Evolutionary conservation across 2,329 filamentous ascomycete genomes (phyloP).

Genomic region (Calonectria hongkongensis): DNA sequence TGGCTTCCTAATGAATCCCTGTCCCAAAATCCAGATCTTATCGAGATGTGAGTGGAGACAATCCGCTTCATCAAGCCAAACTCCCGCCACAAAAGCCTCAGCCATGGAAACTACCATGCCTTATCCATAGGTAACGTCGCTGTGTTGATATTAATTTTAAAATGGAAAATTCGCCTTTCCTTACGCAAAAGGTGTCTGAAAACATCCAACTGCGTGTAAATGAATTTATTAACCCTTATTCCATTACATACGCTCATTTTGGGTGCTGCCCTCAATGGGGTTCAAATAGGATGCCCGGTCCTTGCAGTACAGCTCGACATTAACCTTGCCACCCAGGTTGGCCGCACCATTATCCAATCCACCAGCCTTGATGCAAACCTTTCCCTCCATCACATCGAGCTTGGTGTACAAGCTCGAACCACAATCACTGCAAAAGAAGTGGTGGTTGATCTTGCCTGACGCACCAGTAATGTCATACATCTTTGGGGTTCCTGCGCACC

Average conservation of each 20-base stretch:
- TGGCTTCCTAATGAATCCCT: slow-evolving; percentile 2
- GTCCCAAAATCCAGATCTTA: slow-evolving; percentile 12
- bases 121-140: too few relatives aligned
- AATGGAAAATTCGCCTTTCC: too few relatives aligned
- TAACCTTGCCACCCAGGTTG: slow-evolving; percentile 64
- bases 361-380: slow-evolving; percentile 71
- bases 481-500: slow-evolving; percentile 64
- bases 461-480: slow-evolving; percentile 67
- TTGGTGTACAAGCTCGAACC: slow-evolving; percentile 71
- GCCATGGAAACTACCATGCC: too few relatives aligned
- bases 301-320: slow-evolving; percentile 72
- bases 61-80: slow-evolving; percentile 1
- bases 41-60: slow-evolving; percentile 7
- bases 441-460: slow-evolving; percentile 73
- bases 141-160: too few relatives aligned
- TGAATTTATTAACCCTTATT: slow-evolving; percentile 10
- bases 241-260: slow-evolving; percentile 58
- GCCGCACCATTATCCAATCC: slow-evolving; percentile 69
- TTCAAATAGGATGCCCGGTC: slow-evolving; percentile 67
- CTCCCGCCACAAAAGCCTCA: background rate
- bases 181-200: background rate
- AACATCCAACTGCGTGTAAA: background rate
- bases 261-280: slow-evolving; percentile 66
- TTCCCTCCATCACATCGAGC: slow-evolving; percentile 71
- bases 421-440: slow-evolving; percentile 73